Conservation (phyloP, 805 yeast species). For the Metschnikowia continentalis region DNA sequence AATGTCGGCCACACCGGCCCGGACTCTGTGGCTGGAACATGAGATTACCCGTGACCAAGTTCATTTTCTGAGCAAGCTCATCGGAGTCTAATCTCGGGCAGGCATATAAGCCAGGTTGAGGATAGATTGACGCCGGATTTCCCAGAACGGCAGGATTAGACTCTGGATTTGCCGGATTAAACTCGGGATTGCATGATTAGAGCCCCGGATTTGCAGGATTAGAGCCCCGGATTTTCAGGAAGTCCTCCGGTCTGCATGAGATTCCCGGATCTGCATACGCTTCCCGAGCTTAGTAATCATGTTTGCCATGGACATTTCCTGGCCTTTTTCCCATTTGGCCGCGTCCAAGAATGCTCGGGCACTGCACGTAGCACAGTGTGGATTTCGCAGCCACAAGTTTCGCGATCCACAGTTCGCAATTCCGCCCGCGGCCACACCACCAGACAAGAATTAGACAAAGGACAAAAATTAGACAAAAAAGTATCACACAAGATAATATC, state of each 20-base stretch:
- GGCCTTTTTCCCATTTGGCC: not conserved
- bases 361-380: not conserved
- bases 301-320: not conserved
- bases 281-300: not conserved
- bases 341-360: not conserved
- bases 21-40: not conserved
- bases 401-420: constrained; percentile 2
- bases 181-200: too few relatives aligned
- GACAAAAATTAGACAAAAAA: not conserved
- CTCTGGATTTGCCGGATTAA: too few relatives aligned
- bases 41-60: not conserved
- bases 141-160: too few relatives aligned
- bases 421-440: not conserved
- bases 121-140: too few relatives aligned
- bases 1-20: not conserved
- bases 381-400: constrained; percentile 9
- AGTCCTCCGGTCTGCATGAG: too few relatives aligned
- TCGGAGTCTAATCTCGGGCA: too few relatives aligned
- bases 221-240: too few relatives aligned
- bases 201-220: too few relatives aligned
- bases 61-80: not conserved
- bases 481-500: too few relatives aligned
- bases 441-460: not conserved
- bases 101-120: too few relatives aligned
- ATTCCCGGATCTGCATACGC: not conserved